These are phyloP conservation scores for Mycena venus DNA, from an alignment of 768 basidiomycete genomes.

Conservation along the genomic window DNA sequence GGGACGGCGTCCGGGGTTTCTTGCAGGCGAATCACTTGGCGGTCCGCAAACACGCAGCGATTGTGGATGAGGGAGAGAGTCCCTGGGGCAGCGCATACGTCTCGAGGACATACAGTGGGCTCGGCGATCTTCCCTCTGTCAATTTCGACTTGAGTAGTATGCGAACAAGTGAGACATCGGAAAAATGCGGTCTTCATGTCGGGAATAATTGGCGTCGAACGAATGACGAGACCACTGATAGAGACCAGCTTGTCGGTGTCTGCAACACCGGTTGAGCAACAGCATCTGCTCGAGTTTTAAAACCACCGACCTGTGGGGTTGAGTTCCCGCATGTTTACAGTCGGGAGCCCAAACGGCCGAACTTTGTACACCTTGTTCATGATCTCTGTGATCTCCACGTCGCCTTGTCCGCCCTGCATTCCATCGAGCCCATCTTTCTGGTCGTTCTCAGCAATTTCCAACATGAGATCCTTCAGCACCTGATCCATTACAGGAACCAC, in stretches of 20 bases:
- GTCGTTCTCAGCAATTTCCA: conserved; percentile 88
- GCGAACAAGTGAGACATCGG: conserved; percentile 94
- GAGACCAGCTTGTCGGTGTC: conserved; percentile 98
- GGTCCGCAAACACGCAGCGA: conserved; percentile 94
- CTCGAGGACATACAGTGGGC: conserved; percentile 91
- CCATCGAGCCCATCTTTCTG: conserved; percentile 76
- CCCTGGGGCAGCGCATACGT: conserved; percentile 89
- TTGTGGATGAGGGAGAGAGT: conserved; percentile 98
- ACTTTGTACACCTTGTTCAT: conserved; percentile 93
- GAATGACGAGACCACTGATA: conserved; percentile 97
- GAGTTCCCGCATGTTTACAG: conserved; percentile 94
- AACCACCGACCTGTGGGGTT: conserved; percentile 85
- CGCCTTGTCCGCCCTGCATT: conserved; percentile 82
- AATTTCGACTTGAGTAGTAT: conserved; percentile 97
- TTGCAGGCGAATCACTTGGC: conserved; percentile 95
- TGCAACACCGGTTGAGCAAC: too few relatives aligned
- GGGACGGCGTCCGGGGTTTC: conserved; percentile 99
- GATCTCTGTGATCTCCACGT: conserved; percentile 91
- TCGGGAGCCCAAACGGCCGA: conserved; percentile 86
- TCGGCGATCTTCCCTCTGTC: conserved; percentile 98
- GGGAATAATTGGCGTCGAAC: conserved; percentile 97
- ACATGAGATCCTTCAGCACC: conserved; percentile 92
- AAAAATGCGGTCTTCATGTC: conserved; percentile 99
- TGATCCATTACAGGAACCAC: conserved; percentile 98
- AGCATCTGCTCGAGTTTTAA: too few relatives aligned